Evolutionary conservation across 805 yeast genomes (phyloP).

Genomic region (Candida ascalaphidarum): DNA sequence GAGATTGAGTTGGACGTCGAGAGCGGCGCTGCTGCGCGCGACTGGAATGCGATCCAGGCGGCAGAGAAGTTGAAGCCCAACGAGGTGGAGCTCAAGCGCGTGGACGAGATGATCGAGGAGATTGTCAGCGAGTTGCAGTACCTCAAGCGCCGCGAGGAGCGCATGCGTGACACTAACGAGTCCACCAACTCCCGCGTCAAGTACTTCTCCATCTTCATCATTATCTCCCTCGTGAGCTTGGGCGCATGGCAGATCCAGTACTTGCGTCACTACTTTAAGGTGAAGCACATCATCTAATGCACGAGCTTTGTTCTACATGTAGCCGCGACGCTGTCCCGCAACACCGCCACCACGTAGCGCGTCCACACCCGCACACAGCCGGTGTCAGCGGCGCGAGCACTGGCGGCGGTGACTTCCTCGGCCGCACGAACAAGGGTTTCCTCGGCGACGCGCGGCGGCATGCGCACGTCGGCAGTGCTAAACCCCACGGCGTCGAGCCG

Average conservation of each 20-base stretch:
- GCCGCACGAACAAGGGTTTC: too few relatives aligned
- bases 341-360: too few relatives aligned
- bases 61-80: slow-evolving; percentile 88
- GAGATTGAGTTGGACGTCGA: slow-evolving; percentile 86
- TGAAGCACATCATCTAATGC: slow-evolving; percentile 61
- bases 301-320: neutral
- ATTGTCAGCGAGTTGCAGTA: slow-evolving; percentile 72
- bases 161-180: slow-evolving; percentile 94
- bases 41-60: slow-evolving; percentile 93
- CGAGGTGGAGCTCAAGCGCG: slow-evolving; percentile 80
- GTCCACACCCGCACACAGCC: too few relatives aligned
- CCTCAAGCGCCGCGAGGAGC: slow-evolving; percentile 79
- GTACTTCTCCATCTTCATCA: slow-evolving; percentile 68
- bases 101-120: slow-evolving; percentile 82
- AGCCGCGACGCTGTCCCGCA: too few relatives aligned
- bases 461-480: too few relatives aligned
- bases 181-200: slow-evolving; percentile 90
- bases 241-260: slow-evolving; percentile 93
- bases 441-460: too few relatives aligned
- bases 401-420: too few relatives aligned
- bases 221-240: slow-evolving; percentile 61
- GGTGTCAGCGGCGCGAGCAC: too few relatives aligned
- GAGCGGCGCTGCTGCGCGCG: slow-evolving; percentile 94
- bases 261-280: slow-evolving; percentile 85
- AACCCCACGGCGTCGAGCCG: too few relatives aligned